Conservation (phyloP, 1,284 basidiomycete genomes). For the Papiliotrema fonsecae region DNA sequence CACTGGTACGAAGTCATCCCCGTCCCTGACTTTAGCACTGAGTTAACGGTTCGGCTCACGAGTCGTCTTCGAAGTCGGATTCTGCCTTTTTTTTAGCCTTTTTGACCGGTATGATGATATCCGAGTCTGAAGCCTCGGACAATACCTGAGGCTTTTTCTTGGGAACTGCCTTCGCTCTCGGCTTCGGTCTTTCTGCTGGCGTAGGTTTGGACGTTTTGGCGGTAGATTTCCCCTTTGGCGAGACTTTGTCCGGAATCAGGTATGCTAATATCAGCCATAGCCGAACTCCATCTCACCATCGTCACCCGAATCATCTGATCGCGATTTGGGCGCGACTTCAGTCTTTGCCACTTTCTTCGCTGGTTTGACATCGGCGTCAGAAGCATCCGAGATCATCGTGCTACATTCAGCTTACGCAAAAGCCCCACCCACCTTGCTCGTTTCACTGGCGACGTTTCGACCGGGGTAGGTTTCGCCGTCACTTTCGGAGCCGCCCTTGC, state of each 20-base stretch:
- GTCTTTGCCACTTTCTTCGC: constrained; percentile 32
- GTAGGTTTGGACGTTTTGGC: constrained; percentile 31
- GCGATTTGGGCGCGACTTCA: constrained; percentile 52
- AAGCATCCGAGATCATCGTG: constrained; percentile 20
- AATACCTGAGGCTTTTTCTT: constrained; percentile 9
- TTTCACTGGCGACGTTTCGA: constrained; percentile 14
- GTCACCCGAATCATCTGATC: constrained; percentile 56
- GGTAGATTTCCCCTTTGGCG: constrained; percentile 9
- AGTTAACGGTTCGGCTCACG: constrained; percentile 14
- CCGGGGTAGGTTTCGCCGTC: constrained; percentile 19
- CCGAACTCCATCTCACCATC: constrained; percentile 43
- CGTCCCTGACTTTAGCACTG: constrained; percentile 6
- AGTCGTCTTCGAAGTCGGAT: constrained; percentile 27
- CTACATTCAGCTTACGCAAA: neutral
- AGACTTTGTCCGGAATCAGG: constrained; percentile 31
- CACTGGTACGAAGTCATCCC: constrained; percentile 27
- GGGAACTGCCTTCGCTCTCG: constrained; percentile 9
- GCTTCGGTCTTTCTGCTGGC: constrained; percentile 14
- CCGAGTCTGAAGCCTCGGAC: constrained; percentile 11
- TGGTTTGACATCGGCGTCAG: constrained; percentile 27
- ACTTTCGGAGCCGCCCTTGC: constrained; percentile 51
- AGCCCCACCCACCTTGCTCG: constrained; percentile 6
- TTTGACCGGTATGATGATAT: constrained; percentile 9
- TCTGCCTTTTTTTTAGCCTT: constrained; percentile 17
- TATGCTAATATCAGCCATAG: constrained; percentile 33